Conservation (phyloP, 768 basidiomycete genomes). For the Serendipita indica region DNA sequence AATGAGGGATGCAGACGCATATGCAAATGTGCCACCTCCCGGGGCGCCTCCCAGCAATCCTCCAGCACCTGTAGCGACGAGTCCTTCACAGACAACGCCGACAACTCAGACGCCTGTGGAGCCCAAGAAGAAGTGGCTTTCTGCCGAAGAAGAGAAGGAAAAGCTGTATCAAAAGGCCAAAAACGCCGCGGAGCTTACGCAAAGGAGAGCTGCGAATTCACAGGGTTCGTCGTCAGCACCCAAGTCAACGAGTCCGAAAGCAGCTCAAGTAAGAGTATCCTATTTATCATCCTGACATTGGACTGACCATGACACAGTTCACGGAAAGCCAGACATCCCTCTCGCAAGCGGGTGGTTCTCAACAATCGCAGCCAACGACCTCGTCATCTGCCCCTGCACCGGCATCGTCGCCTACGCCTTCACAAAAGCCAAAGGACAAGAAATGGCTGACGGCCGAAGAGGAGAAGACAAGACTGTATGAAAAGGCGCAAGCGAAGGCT, state of each 20-base stretch:
- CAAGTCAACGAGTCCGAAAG: conserved; percentile 17
- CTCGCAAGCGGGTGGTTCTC: too few relatives aligned
- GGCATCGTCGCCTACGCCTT: conserved; percentile 6
- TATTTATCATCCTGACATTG: background rate
- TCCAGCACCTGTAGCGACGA: background rate
- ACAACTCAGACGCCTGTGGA: background rate
- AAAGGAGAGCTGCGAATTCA: background rate
- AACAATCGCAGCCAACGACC: background rate
- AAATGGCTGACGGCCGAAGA: conserved; percentile 58
- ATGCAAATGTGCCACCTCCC: background rate
- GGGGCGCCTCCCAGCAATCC: background rate
- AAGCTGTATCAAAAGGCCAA: background rate
- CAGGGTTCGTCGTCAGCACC: background rate
- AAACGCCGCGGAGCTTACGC: conserved; percentile 2
- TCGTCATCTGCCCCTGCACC: conserved; percentile 4
- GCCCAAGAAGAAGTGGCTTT: conserved; percentile 2
- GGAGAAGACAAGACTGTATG: conserved; percentile 59
- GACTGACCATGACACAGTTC: background rate
- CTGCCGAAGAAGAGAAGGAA: conserved; percentile 7
- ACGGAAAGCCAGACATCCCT: background rate
- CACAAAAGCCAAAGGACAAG: conserved; percentile 11
- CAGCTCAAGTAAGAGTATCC: background rate
- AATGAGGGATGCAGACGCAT: background rate
- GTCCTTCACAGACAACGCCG: background rate
- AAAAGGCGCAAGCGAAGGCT: conserved; percentile 53